phyloP scores from a whole-genome alignment of 768 basidiomycete genomes.

The Auriscalpium orientale region DNA sequence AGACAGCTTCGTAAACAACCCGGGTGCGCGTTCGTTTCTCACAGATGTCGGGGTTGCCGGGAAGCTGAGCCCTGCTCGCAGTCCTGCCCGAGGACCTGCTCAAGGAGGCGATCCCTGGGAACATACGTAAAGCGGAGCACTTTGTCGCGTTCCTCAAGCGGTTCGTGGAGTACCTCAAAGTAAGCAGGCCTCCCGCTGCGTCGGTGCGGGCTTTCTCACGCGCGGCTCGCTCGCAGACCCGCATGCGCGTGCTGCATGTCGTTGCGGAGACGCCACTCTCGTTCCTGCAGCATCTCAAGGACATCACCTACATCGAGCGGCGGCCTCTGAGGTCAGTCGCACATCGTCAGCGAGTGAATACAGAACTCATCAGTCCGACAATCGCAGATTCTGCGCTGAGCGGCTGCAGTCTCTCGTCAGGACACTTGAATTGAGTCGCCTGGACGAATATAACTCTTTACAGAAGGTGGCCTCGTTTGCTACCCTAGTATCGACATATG shows the following conservation, averaged over 20 bases:
- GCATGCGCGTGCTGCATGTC: conserved; percentile 98
- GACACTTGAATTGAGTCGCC: conserved; percentile 78
- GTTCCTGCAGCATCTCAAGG: conserved; percentile 95
- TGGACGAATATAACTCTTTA: conserved; percentile 87
- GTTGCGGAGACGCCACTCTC: conserved; percentile 97
- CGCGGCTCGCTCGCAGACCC: conserved; percentile 48
- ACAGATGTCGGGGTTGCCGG: too few relatives aligned
- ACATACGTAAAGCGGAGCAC: conserved; percentile 97
- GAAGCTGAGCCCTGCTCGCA: conserved; percentile 21
- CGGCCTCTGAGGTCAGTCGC: conserved; percentile 72
- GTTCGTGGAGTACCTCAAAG: conserved; percentile 98
- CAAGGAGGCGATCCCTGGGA: conserved; percentile 93
- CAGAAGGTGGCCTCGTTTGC: conserved; percentile 97
- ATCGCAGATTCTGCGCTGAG: conserved; percentile 86
- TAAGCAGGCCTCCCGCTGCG: conserved; percentile 20
- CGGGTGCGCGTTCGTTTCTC: conserved; percentile 41
- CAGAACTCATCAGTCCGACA: conserved; percentile 1
- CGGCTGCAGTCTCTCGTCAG: conserved; percentile 89
- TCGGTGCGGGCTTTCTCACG: background rate
- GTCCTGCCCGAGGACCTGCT: conserved; percentile 92
- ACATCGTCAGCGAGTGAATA: background rate
- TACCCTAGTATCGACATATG: conserved; percentile 94
- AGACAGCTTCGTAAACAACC: conserved; percentile 85
- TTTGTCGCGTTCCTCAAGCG: conserved; percentile 97
- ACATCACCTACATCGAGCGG: conserved; percentile 96